Evolutionary conservation across 148 eudicot genomes (phyloP).

Genomic region (Oxyria digyna): DNA sequence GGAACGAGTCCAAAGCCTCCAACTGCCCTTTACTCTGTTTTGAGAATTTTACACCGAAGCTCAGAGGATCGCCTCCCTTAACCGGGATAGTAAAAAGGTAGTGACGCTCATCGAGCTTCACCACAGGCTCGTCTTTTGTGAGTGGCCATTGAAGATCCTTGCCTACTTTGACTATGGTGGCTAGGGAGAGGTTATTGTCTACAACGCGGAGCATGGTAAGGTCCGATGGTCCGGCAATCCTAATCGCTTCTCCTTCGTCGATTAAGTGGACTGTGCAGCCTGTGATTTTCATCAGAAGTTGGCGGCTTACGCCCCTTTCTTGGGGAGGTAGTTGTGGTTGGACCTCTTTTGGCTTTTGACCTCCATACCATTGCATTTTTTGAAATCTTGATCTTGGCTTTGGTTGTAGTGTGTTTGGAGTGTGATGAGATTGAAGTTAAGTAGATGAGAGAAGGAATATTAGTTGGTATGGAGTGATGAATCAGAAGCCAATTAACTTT

Average conservation of each 20-base stretch:
- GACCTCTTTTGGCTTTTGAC: neutral
- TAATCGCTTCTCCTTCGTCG: constrained; percentile 71
- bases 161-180: constrained; percentile 60
- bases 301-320: constrained; percentile 17
- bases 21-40: constrained; percentile 22
- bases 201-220: constrained; percentile 38
- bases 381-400: neutral
- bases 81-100: constrained; percentile 71
- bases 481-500: constrained; percentile 3
- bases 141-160: constrained; percentile 81
- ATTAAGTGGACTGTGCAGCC: constrained; percentile 56
- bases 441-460: neutral
- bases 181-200: constrained; percentile 44
- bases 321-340: neutral
- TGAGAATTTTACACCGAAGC: constrained; percentile 64
- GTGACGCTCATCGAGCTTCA: constrained; percentile 62
- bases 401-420: neutral
- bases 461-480: neutral
- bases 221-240: constrained; percentile 40
- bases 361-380: constrained; percentile 5
- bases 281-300: constrained; percentile 46
- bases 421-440: neutral
- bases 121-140: constrained; percentile 88
- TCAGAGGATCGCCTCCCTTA: constrained; percentile 48
- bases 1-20: constrained; percentile 41